Evolutionary conservation across 176 grass and related monocot species (phyloP), one percentile per base, ranked within the genome.

Genomic region (Triticum dicoccoides): DNA sequence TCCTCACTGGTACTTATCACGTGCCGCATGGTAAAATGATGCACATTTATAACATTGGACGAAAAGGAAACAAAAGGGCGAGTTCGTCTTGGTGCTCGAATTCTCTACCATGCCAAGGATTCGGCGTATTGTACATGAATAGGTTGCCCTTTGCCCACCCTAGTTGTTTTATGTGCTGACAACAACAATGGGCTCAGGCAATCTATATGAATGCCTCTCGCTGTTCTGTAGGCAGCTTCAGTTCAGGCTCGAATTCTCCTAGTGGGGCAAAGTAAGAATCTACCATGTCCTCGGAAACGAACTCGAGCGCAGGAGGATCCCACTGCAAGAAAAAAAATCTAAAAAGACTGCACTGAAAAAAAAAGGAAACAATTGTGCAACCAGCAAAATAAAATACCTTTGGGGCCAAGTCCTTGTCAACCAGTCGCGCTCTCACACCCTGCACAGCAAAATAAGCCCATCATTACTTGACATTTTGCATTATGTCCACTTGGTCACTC

Each of bases 241-340:
- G 88, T 68, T 96, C 94, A 44, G 92, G 45, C 30, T 93, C 97
- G 23, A 88, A 86, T 84, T 99, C 97, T 20, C 82, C 90, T 59
- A 98, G 92, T 32, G 94, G 94, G 21, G 92, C 88, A 20, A 99
- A 99, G 78, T 96, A 96, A 18, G 83, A 61, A 42, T 94, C 87
- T 21, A 96, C 94, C 91, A 94, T 94, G 85, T 99, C 97, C 32
- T 90, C 81, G 6, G 94, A 82, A 67, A 99, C 90, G 21, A 96
- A 86, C 45, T 92, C 92, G 1, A 99, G 89, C 11, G 85, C 91
- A 82, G 94, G 97, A 75, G 97, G 97, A 92, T 96, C 92, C 97
- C 94, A 99, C 97, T 99, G 88, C 85, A 88, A 44, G 41, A 81
- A 23, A 71, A 81, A 29, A 70, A 35, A 5, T 68, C 78, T 72